phyloP scores from a whole-genome alignment of 2,329 filamentous ascomycete species.

The Blumeriella jaapii region DNA sequence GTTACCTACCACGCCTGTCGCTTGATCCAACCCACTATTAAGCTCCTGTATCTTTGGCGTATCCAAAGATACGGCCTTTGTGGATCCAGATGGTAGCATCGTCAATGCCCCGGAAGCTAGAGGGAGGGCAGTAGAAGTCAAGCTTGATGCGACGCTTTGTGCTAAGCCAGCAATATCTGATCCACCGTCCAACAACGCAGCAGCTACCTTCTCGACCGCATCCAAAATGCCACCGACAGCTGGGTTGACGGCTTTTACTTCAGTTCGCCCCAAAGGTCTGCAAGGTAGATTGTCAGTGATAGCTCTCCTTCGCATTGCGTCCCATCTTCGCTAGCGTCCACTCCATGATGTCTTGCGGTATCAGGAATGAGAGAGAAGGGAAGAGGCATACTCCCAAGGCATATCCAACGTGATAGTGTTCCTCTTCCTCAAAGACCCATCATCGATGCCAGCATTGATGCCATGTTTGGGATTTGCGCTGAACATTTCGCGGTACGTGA shows the following conservation, averaged over 20 bases:
- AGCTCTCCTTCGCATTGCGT: too few relatives aligned
- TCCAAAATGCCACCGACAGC: constrained; percentile 5
- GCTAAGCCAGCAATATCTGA: constrained; percentile 3
- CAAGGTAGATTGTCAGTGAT: not conserved
- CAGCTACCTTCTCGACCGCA: constrained; percentile 13
- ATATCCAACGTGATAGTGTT: constrained; percentile 12
- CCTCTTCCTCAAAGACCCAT: constrained; percentile 5
- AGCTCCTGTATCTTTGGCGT: constrained; percentile 2
- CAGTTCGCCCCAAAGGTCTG: not conserved
- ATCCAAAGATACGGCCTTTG: not conserved
- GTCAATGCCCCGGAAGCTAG: too few relatives aligned
- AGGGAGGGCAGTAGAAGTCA: not conserved
- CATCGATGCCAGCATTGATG: constrained; percentile 8
- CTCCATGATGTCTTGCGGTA: too few relatives aligned
- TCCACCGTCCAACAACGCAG: constrained; percentile 11
- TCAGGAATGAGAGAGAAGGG: not conserved
- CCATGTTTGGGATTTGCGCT: constrained; percentile 13
- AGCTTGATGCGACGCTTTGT: not conserved
- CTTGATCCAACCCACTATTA: constrained; percentile 5
- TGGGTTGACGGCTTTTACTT: constrained; percentile 10
- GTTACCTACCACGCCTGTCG: constrained; percentile 7
- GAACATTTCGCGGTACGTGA: constrained; percentile 19
- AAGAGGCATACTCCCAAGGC: constrained; percentile 14
- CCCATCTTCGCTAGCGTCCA: too few relatives aligned
- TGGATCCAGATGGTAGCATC: constrained; percentile 1